Evolutionary conservation across 78 protist genomes (phyloP), one percentile per base, ranked within the genome.

Genomic region (Tieghemostelium lacteum): DNA sequence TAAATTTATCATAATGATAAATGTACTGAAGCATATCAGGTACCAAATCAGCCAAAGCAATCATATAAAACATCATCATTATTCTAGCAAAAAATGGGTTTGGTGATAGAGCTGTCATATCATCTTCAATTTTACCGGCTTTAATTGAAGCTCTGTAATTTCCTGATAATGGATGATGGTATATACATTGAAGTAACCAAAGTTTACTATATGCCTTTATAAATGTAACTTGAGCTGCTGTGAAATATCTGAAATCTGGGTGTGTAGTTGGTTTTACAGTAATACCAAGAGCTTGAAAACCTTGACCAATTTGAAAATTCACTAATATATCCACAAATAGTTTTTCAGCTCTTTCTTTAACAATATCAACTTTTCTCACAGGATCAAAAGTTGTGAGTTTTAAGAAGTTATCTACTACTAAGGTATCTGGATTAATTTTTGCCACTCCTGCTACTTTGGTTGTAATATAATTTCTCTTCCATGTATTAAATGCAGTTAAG

Each of bases 311-410:
- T 29, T 16, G 67, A 62, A 62, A 62, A 62, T 10, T 45, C 40
- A 7, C 29, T 34, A 62, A 62, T 62, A 29, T 7, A 29, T 62
- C 67, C 3, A 31, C 34, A 3, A 62, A 62, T 2, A 28, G 29
- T 22, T 29, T 62, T 31, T 62, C 67, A 28, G 67, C 67, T 62
- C 67, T 62, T 34, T 62, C 67, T 62, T 29, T 62, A 34, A 62
- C 67, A 28, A 62, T 29, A 29, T 62, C 67, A 5, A 62, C 34
- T 7, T 62, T 62, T 22, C 39, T 28, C 20, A 28, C 29, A 28
- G 67, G 67, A 7, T 62, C 67, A 7, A 62, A 62, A 10, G 67
- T 62, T 2, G 67, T 28, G 17, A 62, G 22, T 16, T 22, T 31
- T 2, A 62, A 5, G 34, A 62, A 62, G 67, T 62, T 29, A 22